Evolutionary conservation across 495 filamentous ascomycete species (phyloP), one percentile per base, ranked within the genome.

Genomic region (Cudoniella acicularis): DNA sequence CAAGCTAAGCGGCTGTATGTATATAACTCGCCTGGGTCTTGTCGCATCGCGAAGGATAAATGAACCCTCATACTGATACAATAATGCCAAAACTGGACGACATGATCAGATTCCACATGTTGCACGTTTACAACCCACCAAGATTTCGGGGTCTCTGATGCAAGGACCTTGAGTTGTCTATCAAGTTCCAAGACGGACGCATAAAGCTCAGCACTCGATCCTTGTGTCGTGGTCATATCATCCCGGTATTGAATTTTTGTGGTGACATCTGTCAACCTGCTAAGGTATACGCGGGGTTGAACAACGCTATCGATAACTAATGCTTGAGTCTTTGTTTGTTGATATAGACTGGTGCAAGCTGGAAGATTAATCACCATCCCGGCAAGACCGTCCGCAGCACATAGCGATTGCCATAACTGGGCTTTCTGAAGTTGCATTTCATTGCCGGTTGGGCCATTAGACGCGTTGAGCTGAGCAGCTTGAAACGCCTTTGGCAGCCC

Each of bases 11-110:
- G 52, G 16, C 57, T 60, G 16, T 47, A 60, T 23, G 13, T 42
- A 50, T 54, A 26, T 23, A 49, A 41, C 30, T 30, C 36, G 23
- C n/a, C 43, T 13, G 47, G 42, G 20, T 52, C 27, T 52, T 53
- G 21, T 26, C 49, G 48, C 41, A 53, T 53, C 2, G 49, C 36
- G 21, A 59, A 59, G 9, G 50, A 41, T 16, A 59, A 41, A 17
- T 59, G 49, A 18, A 59, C n/a, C 22, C 57, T 47, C 57, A 59
- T 59, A 17, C 17, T 45, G n/a, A 59, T 45, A 23, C 56, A 59
- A 21, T 53, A 46, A 24, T 59, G 49, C 25, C 52, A 47, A 26
- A 53, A 59, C n/a, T 53, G 57, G 18, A 59, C 42, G 1, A 59
- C 16, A 22, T 53, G 11, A 22, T 59, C 57, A 20, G 49, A 36